Conservation (phyloP, 495 filamentous ascomycete species). For the Aspergillus biplanus region DNA sequence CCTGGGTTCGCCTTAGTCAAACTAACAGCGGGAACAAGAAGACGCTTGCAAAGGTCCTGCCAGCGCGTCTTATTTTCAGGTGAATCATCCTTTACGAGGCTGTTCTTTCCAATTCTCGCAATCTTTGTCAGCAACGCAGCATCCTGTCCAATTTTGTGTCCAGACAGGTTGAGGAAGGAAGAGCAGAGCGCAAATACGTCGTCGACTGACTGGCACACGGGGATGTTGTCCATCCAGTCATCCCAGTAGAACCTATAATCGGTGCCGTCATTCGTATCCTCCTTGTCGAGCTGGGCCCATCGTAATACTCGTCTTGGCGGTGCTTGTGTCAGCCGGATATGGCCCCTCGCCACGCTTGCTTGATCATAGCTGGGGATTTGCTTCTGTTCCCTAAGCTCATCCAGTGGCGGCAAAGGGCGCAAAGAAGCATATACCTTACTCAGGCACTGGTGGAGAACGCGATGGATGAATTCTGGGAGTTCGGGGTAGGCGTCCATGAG, state of each 20-base stretch:
- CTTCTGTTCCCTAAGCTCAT: constrained; percentile 49
- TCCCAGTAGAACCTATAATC: constrained; percentile 95
- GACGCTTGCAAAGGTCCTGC: constrained; percentile 77
- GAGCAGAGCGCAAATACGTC: constrained; percentile 88
- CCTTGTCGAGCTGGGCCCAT: constrained; percentile 79
- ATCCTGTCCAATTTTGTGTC: constrained; percentile 87
- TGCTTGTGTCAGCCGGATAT: constrained; percentile 59
- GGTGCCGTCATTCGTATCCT: constrained; percentile 69
- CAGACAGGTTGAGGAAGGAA: constrained; percentile 80
- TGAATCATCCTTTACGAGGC: constrained; percentile 69
- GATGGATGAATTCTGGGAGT: constrained; percentile 75
- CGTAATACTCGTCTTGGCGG: constrained; percentile 64
- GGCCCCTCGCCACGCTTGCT: constrained; percentile 64
- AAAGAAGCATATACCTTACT: constrained; percentile 65
- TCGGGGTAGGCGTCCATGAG: constrained; percentile 82
- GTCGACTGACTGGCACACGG: constrained; percentile 84
- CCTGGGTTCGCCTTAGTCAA: constrained; percentile 80
- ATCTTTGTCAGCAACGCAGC: constrained; percentile 75
- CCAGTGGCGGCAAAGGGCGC: constrained; percentile 46
- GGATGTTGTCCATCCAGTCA: constrained; percentile 93
- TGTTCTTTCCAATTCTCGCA: constrained; percentile 77
- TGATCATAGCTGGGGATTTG: constrained; percentile 63
- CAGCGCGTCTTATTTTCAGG: constrained; percentile 70
- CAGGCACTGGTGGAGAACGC: constrained; percentile 79
- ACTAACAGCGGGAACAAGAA: constrained; percentile 83